Evolutionary conservation across 2,329 filamentous ascomycete genomes (phyloP), one percentile per base, ranked within the genome.

Genomic region (Talaromyces sp.): DNA sequence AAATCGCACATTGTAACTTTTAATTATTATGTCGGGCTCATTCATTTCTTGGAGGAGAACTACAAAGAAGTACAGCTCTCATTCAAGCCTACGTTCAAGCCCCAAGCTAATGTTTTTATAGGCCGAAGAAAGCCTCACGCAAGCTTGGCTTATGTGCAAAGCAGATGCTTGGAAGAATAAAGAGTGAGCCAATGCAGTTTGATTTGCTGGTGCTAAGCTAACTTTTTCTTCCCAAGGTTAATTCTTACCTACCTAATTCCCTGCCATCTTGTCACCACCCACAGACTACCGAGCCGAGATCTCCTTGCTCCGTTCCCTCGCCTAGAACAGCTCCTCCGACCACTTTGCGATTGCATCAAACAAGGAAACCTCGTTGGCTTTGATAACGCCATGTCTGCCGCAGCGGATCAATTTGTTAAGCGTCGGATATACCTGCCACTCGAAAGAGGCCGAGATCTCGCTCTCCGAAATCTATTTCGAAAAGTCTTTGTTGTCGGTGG

Each of bases 191-290:
- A 47, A 23, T 30, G n/a, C 14, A 23, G 6, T 47, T 33, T 18
- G n/a, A 36, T 2, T 23, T 55, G 2, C 31, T 58, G 27, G 56
- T 14, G 23, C 42, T 44, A 62, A 8, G 65, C 69, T 75, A 63
- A 76, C 61, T 65, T 56, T 18, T 18, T 55, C 6, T 40, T 12
- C 27, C 4, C 8, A 67, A 95, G 91, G 70, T 84, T 95, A 61
- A 98, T 99, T 60, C 83, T 99, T 33, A 96, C 90, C 2, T 99
- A 99, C 70, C 86, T 99, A 10, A 93, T 99, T 58, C 95, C 95
- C 0, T 97, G 93, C 65, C 92, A 92, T 67, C 86, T 99, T 34
- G 84, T 99, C 61, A 98, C 91, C 2, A 91, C 86, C 31, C 92
- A 96, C 72, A 90, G 88, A 0, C 85, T 99, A 1, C 96, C 95